These are phyloP conservation scores for Colletotrichum salicis DNA, from an alignment of 2,329 filamentous ascomycete genomes.

Conservation along the genomic window DNA sequence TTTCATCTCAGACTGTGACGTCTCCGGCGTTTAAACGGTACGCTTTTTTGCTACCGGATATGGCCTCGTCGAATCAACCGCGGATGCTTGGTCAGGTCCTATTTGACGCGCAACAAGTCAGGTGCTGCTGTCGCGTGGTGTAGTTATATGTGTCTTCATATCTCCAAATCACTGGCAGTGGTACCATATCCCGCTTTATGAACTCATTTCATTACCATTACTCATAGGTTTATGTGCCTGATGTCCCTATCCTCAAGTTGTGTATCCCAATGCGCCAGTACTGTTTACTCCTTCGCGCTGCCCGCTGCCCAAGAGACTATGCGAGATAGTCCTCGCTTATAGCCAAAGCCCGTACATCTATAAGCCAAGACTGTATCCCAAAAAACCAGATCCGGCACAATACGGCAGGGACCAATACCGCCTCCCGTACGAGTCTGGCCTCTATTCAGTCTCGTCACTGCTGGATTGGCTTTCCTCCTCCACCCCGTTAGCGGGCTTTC, in stretches of 20 bases:
- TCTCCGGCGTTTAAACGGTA: background rate
- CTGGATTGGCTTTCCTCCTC: slow-evolving; percentile 31
- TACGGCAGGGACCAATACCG: too few relatives aligned
- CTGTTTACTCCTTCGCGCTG: slow-evolving; percentile 23
- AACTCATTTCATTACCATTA: slow-evolving; percentile 11
- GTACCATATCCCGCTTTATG: background rate
- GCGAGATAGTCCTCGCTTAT: background rate
- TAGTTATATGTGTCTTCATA: background rate
- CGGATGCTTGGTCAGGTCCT: background rate
- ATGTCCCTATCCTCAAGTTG: background rate
- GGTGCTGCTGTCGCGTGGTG: background rate
- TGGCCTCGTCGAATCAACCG: background rate
- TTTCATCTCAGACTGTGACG: background rate
- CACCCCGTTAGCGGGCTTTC: background rate
- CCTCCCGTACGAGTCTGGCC: background rate
- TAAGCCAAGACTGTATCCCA: background rate
- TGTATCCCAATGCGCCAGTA: background rate
- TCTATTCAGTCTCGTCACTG: slow-evolving; percentile 30
- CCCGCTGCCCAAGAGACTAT: background rate
- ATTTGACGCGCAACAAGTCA: too few relatives aligned
- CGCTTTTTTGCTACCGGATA: background rate
- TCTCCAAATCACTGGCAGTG: background rate
- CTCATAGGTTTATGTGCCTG: background rate
- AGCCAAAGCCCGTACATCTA: background rate
- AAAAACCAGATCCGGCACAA: background rate